phyloP scores from a whole-genome alignment of 2,329 filamentous ascomycete species.

The Botrytis fragariae region DNA sequence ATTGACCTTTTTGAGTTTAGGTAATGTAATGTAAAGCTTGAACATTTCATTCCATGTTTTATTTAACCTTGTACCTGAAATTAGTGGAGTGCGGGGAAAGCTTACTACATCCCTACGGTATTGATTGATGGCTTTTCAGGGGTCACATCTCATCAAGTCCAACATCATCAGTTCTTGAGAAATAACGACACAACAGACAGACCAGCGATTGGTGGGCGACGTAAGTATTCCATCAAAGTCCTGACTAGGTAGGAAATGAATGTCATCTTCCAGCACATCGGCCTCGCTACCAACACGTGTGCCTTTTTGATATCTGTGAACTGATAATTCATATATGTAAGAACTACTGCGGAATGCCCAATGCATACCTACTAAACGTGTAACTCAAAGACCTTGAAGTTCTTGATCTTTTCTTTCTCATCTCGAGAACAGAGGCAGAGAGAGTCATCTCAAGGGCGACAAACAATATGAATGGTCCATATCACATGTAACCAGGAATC shows the following conservation, averaged over 20 bases:
- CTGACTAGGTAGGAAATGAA: too few relatives aligned
- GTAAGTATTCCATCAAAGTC: too few relatives aligned
- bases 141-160: neutral
- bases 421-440: neutral
- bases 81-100: conserved; percentile 11
- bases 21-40: neutral
- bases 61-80: conserved; percentile 2
- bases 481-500: neutral
- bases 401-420: neutral
- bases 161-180: neutral
- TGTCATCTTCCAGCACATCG: neutral
- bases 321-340: neutral
- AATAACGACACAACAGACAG: too few relatives aligned
- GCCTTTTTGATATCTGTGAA: too few relatives aligned
- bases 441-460: neutral
- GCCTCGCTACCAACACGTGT: too few relatives aligned
- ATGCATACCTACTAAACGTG: neutral
- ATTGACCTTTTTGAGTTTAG: conserved; percentile 7
- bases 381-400: neutral
- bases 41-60: neutral
- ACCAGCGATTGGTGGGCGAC: too few relatives aligned
- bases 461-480: neutral
- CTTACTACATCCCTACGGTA: neutral
- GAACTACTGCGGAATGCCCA: neutral
- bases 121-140: neutral